Evolutionary conservation across 2,329 filamentous ascomycete genomes (phyloP).

Genomic region (Cladophialophora psammophila): DNA sequence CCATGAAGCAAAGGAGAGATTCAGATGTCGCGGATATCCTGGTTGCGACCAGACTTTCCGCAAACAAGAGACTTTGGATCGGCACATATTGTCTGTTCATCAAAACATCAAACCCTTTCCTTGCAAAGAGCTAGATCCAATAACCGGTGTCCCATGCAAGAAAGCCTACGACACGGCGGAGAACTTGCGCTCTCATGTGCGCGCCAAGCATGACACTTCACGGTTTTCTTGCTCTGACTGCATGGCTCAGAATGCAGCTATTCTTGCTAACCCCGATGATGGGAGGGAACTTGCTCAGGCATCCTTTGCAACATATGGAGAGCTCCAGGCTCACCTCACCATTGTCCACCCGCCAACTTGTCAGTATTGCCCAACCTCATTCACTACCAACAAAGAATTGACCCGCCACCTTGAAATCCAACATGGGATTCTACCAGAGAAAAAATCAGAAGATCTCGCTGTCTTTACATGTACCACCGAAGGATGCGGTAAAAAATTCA

Average conservation of each 20-base stretch:
- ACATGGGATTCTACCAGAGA: conserved; percentile 63
- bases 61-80: conserved; percentile 84
- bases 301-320: conserved; percentile 74
- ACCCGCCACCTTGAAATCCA: conserved; percentile 79
- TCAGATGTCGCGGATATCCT: conserved; percentile 72
- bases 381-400: conserved; percentile 70
- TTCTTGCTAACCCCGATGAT: conserved; percentile 48
- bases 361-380: conserved; percentile 74
- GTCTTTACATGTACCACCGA: conserved; percentile 65
- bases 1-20: conserved; percentile 78
- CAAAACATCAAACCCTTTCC: conserved; percentile 73
- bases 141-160: conserved; percentile 65
- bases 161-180: conserved; percentile 76
- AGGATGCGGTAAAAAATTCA: conserved; percentile 79
- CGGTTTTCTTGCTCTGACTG: conserved; percentile 83
- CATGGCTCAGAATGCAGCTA: conserved; percentile 45
- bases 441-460: conserved; percentile 58
- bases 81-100: conserved; percentile 81
- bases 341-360: conserved; percentile 76
- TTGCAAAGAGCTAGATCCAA: conserved; percentile 67
- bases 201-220: conserved; percentile 72
- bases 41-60: conserved; percentile 81
- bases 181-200: conserved; percentile 74
- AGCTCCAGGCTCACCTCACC: conserved; percentile 76
- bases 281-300: conserved; percentile 46